Conservation (phyloP, 192 early-diverging fungal genomes). For the Coemansia javaensis region DNA sequence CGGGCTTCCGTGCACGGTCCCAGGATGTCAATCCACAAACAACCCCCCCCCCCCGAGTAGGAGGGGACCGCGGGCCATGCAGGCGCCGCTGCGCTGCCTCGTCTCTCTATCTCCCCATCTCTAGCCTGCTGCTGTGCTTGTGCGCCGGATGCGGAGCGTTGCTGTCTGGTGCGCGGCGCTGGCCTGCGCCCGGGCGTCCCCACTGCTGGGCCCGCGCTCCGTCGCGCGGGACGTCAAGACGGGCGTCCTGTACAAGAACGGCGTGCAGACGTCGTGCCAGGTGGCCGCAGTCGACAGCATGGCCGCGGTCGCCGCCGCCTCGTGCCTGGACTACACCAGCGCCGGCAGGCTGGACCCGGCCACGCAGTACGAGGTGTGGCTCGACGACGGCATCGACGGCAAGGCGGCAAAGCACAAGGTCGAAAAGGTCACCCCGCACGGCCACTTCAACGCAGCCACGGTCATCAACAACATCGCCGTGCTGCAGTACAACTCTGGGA, state of each 20-base stretch:
- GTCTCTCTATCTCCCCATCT: too few relatives aligned
- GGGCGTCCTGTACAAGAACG: constrained; percentile 7
- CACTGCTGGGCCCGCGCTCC: too few relatives aligned
- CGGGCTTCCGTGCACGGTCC: too few relatives aligned
- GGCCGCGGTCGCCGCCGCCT: constrained; percentile 5
- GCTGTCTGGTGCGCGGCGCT: too few relatives aligned
- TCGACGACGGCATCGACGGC: background rate
- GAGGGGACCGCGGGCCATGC: too few relatives aligned
- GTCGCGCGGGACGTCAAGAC: constrained; percentile 5
- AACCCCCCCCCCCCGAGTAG: too few relatives aligned
- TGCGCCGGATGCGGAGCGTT: too few relatives aligned
- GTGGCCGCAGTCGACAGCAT: constrained; percentile 5
- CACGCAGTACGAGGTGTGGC: constrained; percentile 9
- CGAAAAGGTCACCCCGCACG: constrained; percentile 1
- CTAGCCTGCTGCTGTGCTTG: too few relatives aligned
- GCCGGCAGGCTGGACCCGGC: constrained; percentile 1
- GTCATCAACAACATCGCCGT: constrained; percentile 7
- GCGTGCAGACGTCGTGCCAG: constrained; percentile 9
- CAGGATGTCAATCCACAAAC: too few relatives aligned
- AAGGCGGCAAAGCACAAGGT: constrained; percentile 1
- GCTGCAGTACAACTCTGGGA: constrained; percentile 7
- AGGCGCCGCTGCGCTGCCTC: too few relatives aligned
- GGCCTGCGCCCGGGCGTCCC: too few relatives aligned
- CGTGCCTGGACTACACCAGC: constrained; percentile 2
- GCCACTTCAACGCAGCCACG: background rate